A percentile compares a stretch with the other conserved stretches of the same genome.
Evolutionary conservation across 2,329 filamentous ascomycete species (phyloP).

Genomic region (Elsinoe arachidis): DNA sequence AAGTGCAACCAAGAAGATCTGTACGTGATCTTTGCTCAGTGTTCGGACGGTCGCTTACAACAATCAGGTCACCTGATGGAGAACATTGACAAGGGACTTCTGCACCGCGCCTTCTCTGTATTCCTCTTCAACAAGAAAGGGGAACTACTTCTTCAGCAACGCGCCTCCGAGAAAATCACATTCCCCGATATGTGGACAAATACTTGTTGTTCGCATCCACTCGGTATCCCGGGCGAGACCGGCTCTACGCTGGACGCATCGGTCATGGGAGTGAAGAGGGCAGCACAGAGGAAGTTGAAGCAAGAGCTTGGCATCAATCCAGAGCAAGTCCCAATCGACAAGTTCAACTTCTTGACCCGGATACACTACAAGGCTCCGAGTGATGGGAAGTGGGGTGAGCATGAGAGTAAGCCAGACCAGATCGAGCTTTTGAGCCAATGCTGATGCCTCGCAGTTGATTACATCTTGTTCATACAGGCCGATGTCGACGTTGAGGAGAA

Average conservation of each 20-base stretch:
- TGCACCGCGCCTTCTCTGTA: slow-evolving; percentile 95
- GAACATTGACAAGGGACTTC: slow-evolving; percentile 91
- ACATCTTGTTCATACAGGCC: slow-evolving; percentile 96
- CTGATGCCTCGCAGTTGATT: slow-evolving; percentile 61
- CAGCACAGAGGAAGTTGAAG: slow-evolving; percentile 84
- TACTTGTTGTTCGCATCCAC: slow-evolving; percentile 96
- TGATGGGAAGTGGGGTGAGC: slow-evolving; percentile 97
- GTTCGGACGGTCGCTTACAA: background rate
- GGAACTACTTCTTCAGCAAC: slow-evolving; percentile 87
- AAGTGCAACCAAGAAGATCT: slow-evolving; percentile 95
- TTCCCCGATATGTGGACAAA: slow-evolving; percentile 99
- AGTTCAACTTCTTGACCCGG: slow-evolving; percentile 88
- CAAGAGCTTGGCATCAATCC: slow-evolving; percentile 90
- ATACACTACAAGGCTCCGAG: slow-evolving; percentile 98
- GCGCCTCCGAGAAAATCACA: slow-evolving; percentile 93
- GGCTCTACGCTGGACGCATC: slow-evolving; percentile 73
- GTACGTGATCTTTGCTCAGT: slow-evolving; percentile 45
- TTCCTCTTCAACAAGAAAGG: slow-evolving; percentile 96
- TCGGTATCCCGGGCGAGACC: slow-evolving; percentile 85
- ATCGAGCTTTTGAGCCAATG: background rate
- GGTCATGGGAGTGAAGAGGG: slow-evolving; percentile 77
- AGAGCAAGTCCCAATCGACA: slow-evolving; percentile 78
- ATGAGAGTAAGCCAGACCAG: slow-evolving; percentile 65
- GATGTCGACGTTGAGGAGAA: slow-evolving; percentile 77
- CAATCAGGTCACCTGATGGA: slow-evolving; percentile 85